Base-by-base conservation (phyloP, 2,329 filamentous ascomycete species). In the Cladosporium sp. region DNA sequence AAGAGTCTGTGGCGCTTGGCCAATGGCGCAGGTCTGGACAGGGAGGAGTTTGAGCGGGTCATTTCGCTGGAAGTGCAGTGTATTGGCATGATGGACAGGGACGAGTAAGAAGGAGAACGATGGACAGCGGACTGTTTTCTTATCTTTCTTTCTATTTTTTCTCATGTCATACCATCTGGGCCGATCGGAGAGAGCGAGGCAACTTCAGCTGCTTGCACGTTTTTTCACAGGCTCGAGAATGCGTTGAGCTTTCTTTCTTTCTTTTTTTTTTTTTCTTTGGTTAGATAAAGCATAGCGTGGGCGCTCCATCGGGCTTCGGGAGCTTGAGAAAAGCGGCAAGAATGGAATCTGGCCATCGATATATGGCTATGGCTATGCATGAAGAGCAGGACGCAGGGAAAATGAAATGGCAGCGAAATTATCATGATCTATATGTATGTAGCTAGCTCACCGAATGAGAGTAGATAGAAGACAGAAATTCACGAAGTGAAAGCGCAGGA, bases 1-100 rank as follows among this genome's bases (percentile, higher is more conserved):
- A 90, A 91, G 81, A 93, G 89, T 76, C 78, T 95, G 69, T 94
- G 88, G 76, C 79, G 90, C 69, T 78, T 95, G 68, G 88, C 91
- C 28, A 85, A 85, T 50, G 84, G 88, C 1, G 87, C 87, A 26
- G 91, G 91, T 0, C 93, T 95, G 70, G 87, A 90, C 60, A 82
- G 88, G 53, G 86, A 86, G 37, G 91, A 94, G 75, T 95, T 94
- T 78, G 88, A 91, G 76, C 81, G 85, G 61, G 82, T 93, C 67
- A 85, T 94, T 14, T 85, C 83, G 76, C 87, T 85, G 26, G 91
- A 94, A 78, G 78, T 94, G 66, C 89, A 92, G 65, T 82, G 90
- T 69, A 77, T 94, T 70, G 83, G 82, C 28, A 80, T 93, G 80
- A 82, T 92, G 75, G 90, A 92, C 73, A 84, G 87, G 65, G 81